Evolutionary conservation across 768 basidiomycete genomes (phyloP).

Genomic region (Pleurotus tuber-regium): DNA sequence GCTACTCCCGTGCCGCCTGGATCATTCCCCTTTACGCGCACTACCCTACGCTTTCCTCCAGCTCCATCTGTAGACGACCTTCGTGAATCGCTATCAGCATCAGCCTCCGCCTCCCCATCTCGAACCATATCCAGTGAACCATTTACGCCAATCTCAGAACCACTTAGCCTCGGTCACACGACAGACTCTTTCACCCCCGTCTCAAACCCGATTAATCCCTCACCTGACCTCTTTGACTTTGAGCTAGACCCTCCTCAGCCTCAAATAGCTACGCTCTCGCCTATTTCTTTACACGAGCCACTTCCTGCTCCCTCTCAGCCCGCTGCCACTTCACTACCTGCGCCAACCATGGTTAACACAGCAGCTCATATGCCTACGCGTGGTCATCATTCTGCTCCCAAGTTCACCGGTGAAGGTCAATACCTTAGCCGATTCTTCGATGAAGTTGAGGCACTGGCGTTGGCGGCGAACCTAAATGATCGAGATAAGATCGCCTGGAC

Average conservation of each 20-base stretch:
- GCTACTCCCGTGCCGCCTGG: conserved; percentile 1
- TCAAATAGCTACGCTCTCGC: neutral
- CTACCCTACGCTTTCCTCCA: neutral
- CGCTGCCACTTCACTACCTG: neutral
- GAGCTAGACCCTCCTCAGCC: neutral
- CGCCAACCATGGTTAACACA: neutral
- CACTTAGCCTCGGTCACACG: neutral
- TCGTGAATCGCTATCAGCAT: neutral
- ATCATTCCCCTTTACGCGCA: conserved; percentile 1
- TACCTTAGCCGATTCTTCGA: conserved; percentile 3
- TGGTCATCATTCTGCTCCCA: conserved; percentile 3
- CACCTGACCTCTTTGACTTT: neutral
- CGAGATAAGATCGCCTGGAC: neutral
- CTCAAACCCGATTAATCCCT: too few species aligned
- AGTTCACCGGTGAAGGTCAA: neutral
- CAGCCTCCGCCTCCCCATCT: neutral
- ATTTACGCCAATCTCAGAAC: neutral
- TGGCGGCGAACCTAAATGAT: neutral
- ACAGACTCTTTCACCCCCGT: neutral
- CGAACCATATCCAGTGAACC: neutral
- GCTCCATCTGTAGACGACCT: neutral
- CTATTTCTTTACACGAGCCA: neutral
- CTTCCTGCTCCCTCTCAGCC: neutral
- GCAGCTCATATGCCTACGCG: neutral
- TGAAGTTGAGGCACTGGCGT: neutral